Evolutionary conservation across 2,329 filamentous ascomycete genomes (phyloP), one percentile per base, ranked within the genome.

Genomic region (Elsinoe arachidis): DNA sequence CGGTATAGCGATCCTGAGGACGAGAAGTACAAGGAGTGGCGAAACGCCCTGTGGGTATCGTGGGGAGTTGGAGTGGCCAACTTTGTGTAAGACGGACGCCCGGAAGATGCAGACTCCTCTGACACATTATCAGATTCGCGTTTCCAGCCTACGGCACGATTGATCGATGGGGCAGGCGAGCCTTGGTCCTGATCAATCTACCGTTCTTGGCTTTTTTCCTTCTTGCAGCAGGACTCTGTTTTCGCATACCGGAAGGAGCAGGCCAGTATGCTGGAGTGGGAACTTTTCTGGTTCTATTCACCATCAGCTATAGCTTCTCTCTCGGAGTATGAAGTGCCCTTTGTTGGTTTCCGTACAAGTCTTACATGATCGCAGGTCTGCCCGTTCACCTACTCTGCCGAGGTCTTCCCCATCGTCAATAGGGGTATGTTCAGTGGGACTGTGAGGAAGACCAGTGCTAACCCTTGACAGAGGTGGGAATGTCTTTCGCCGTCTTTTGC

Each of bases 341-440:
- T n/a, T n/a, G n/a, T n/a, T n/a, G n/a, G n/a, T n/a, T n/a, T n/a
- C n/a, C n/a, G n/a, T n/a, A n/a, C n/a, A n/a, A n/a, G n/a, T n/a
- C n/a, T n/a, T n/a, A n/a, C n/a, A n/a, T n/a, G n/a, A n/a, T 19
- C 9, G 6, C 17, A 43, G 39, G 39, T 72, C 80, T 3, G 84
- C 88, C 84, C 84, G 0, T 87, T 84, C 65, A 80, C 82, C 0
- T 86, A 87, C 68, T 81, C 78, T 2, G 84, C 85, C 35, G 85
- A 88, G 67, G 82, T 87, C 1, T 88, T 85, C 66, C 84, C 85
- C 0, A 76, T 87, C 0, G 85, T 84, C 1, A 83, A 87, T 66
- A 79, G 85, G 63, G 61, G 65, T 56, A 23, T 10, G 39, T 6
- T 14, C 2, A 26, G 34, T 47, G 6, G 7, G 11, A n/a, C n/a